Evolutionary conservation across 2,329 filamentous ascomycete genomes (phyloP).

Genomic region (Trichoderma guizhouense): DNA sequence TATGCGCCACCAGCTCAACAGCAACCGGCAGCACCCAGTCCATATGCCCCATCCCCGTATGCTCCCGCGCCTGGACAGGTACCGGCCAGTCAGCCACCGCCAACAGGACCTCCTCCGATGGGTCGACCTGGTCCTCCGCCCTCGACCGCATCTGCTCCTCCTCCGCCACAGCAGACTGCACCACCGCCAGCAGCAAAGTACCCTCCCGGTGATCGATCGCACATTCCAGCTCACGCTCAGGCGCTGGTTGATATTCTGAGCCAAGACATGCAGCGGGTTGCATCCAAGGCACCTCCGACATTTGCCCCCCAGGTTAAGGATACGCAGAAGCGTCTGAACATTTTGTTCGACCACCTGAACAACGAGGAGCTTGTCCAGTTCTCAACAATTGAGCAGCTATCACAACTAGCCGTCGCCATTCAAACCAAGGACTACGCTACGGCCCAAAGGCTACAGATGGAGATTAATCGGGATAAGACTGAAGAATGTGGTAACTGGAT

Average conservation of each 20-base stretch:
- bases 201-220: constrained; percentile 81
- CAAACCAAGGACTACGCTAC: constrained; percentile 65
- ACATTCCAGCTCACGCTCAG: constrained; percentile 75
- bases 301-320: constrained; percentile 90
- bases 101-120: constrained; percentile 34
- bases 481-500: constrained; percentile 86
- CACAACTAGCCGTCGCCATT: constrained; percentile 62
- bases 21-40: constrained; percentile 32
- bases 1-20: constrained; percentile 48
- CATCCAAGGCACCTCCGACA: constrained; percentile 76
- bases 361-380: constrained; percentile 86
- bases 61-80: constrained; percentile 46
- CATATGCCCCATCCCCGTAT: constrained; percentile 34
- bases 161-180: constrained; percentile 46
- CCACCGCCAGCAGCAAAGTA: constrained; percentile 60
- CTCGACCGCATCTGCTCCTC: constrained; percentile 38
- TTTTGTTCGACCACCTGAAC: constrained; percentile 96
- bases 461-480: constrained; percentile 72
- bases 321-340: constrained; percentile 85
- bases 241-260: constrained; percentile 77
- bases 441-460: constrained; percentile 66
- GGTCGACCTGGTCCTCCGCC: constrained; percentile 30
- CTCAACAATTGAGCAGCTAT: constrained; percentile 68
- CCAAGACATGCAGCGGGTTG: constrained; percentile 84
- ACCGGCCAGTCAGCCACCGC: constrained; percentile 35